Conservation (phyloP, 2,329 filamentous ascomycete species). For the Fusarium sterilihyphosum region DNA sequence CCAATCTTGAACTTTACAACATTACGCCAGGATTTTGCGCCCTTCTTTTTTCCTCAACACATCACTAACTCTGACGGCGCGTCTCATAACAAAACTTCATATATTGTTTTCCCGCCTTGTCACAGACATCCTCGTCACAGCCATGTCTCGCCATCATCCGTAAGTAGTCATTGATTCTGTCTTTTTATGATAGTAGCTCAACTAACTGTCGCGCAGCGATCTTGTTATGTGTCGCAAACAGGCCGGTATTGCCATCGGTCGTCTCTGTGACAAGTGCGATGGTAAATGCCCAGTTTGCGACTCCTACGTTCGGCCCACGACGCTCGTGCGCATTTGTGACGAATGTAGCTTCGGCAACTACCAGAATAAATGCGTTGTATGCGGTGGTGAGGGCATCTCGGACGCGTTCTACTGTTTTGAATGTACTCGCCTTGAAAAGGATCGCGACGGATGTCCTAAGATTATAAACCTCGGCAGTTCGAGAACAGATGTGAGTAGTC, state of each 20-base stretch:
- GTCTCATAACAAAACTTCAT: neutral
- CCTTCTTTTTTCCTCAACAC: constrained; percentile 11
- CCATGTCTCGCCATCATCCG: constrained; percentile 95
- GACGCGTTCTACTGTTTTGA: constrained; percentile 99
- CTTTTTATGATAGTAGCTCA: neutral
- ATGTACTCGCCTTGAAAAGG: constrained; percentile 95
- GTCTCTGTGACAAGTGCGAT: constrained; percentile 99
- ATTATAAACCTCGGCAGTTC: constrained; percentile 98
- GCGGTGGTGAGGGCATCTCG: constrained; percentile 96
- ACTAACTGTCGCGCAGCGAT: constrained; percentile 67
- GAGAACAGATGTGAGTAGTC: constrained; percentile 81
- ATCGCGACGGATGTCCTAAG: constrained; percentile 97
- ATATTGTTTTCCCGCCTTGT: neutral
- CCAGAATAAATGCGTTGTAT: constrained; percentile 99
- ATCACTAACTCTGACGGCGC: neutral
- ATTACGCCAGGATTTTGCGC: constrained; percentile 4
- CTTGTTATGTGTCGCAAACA: constrained; percentile 99
- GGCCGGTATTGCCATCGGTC: constrained; percentile 95
- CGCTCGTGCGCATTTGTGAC: constrained; percentile 97
- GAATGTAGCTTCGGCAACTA: constrained; percentile 99
- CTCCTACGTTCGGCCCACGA: constrained; percentile 97
- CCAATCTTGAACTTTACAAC: constrained; percentile 35
- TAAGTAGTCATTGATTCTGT: constrained; percentile 55
- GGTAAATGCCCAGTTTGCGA: constrained; percentile 99
- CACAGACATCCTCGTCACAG: constrained; percentile 37